A percentile compares a stretch with the other conserved stretches of the same genome.
These are phyloP conservation scores for Orbilia javanica DNA, from an alignment of 2,329 filamentous ascomycete genomes.

Conservation along the genomic window DNA sequence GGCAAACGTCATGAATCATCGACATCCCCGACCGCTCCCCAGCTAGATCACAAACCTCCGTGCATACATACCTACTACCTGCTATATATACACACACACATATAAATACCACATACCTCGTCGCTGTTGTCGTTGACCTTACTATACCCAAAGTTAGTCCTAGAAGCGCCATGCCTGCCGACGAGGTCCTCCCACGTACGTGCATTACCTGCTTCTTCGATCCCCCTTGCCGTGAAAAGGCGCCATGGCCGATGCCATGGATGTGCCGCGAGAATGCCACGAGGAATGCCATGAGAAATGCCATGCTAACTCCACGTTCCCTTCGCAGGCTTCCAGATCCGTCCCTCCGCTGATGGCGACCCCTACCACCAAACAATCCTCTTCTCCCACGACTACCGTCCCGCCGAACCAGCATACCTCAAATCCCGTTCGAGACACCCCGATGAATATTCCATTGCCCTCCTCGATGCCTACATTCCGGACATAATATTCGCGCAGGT, in stretches of 20 bases:
- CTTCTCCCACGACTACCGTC: constrained; percentile 79
- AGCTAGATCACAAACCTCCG: constrained; percentile 23
- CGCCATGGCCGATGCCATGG: not conserved
- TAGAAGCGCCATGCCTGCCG: constrained; percentile 42
- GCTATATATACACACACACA: no score
- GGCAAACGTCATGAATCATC: constrained; percentile 36
- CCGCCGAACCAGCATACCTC: constrained; percentile 83
- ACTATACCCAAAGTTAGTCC: not conserved
- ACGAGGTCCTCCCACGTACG: constrained; percentile 57
- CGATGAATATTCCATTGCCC: constrained; percentile 86
- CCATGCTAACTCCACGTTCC: constrained; percentile 15
- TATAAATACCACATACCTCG: no score
- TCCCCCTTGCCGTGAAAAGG: not conserved
- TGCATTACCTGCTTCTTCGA: not conserved
- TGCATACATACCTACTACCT: not conserved
- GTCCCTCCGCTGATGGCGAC: constrained; percentile 64
- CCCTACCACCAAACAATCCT: constrained; percentile 68
- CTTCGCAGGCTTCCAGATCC: constrained; percentile 60
- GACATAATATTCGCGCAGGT: constrained; percentile 91
- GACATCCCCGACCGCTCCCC: not conserved
- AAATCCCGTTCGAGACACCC: constrained; percentile 79
- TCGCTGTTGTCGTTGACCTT: no score
- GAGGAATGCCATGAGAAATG: not conserved
- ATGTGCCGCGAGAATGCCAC: not conserved
- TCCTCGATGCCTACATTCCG: constrained; percentile 83